Evolutionary conservation across 768 basidiomycete genomes (phyloP).

Genomic region (Lactifluus rugatus): DNA sequence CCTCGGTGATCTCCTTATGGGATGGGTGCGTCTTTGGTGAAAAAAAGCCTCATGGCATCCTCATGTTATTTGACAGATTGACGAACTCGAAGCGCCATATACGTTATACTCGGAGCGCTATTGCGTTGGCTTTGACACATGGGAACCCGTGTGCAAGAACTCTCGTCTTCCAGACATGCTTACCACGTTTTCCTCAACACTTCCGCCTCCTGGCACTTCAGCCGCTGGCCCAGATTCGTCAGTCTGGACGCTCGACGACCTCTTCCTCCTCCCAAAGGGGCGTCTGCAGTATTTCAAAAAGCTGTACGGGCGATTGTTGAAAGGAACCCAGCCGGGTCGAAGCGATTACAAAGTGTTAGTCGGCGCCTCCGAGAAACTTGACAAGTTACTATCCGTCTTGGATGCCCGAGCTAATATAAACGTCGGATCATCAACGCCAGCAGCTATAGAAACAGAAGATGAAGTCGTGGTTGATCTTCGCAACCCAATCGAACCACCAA

Average conservation of each 20-base stretch:
- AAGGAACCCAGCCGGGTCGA: constrained; percentile 75
- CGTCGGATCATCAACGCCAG: constrained; percentile 32
- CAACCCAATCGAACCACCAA: not conserved
- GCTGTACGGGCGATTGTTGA: constrained; percentile 75
- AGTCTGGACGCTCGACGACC: constrained; percentile 74
- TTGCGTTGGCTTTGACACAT: constrained; percentile 69
- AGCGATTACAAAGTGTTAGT: constrained; percentile 79
- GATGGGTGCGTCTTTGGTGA: constrained; percentile 62
- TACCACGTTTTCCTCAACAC: constrained; percentile 52
- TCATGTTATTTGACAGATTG: constrained; percentile 49
- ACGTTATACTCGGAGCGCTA: constrained; percentile 68
- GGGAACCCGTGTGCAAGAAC: constrained; percentile 74
- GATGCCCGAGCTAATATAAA: constrained; percentile 48
- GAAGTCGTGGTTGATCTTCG: constrained; percentile 51
- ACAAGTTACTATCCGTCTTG: constrained; percentile 55
- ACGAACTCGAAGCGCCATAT: constrained; percentile 85
- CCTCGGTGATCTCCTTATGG: constrained; percentile 90
- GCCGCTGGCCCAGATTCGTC: constrained; percentile 29
- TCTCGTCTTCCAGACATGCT: constrained; percentile 59
- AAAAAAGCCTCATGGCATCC: not conserved
- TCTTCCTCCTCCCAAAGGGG: constrained; percentile 79
- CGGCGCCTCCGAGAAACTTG: constrained; percentile 73
- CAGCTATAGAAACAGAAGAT: constrained; percentile 35
- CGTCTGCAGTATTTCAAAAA: constrained; percentile 89
- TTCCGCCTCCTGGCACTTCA: constrained; percentile 45